A percentile compares a stretch with the other conserved stretches of the same genome.
phyloP scores from a whole-genome alignment of 2,329 filamentous ascomycete species.

The Amauroascus verrucosus region DNA sequence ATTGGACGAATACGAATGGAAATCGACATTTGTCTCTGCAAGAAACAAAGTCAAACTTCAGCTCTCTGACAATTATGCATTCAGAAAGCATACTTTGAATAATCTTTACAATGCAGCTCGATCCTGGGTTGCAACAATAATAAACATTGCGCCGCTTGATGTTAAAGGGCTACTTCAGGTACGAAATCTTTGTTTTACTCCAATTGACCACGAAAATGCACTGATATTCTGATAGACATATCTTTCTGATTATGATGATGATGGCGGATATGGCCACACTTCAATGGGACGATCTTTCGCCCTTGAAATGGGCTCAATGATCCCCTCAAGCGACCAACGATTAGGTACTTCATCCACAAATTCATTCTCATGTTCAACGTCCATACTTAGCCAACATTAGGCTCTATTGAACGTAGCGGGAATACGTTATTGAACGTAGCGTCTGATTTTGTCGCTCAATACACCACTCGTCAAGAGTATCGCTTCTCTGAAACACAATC shows the following conservation, averaged over 20 bases:
- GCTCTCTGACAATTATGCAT: conserved; percentile 83
- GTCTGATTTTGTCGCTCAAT: conserved; percentile 93
- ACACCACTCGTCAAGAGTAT: conserved; percentile 93
- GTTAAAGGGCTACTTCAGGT: conserved; percentile 78
- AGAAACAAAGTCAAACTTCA: conserved; percentile 73
- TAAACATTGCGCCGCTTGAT: conserved; percentile 80
- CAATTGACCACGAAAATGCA: background rate
- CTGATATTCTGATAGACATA: conserved; percentile 55
- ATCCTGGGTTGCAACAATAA: conserved; percentile 66
- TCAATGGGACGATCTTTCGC: conserved; percentile 90
- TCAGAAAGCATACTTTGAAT: conserved; percentile 69
- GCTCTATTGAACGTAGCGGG: conserved; percentile 64
- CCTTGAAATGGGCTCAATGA: conserved; percentile 76
- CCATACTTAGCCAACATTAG: conserved; percentile 18
- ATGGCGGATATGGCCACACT: conserved; percentile 81
- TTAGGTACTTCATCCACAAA: conserved; percentile 41
- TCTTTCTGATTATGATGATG: conserved; percentile 86
- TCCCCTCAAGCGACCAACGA: conserved; percentile 77
- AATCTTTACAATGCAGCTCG: conserved; percentile 66
- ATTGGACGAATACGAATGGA: conserved; percentile 84
- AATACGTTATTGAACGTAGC: conserved; percentile 75
- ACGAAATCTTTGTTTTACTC: background rate
- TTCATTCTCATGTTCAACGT: background rate
- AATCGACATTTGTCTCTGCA: conserved; percentile 65
- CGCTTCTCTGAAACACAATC: conserved; percentile 61